Base-by-base conservation (phyloP, 495 filamentous ascomycete species). In the Aspergillus cavernicola region DNA sequence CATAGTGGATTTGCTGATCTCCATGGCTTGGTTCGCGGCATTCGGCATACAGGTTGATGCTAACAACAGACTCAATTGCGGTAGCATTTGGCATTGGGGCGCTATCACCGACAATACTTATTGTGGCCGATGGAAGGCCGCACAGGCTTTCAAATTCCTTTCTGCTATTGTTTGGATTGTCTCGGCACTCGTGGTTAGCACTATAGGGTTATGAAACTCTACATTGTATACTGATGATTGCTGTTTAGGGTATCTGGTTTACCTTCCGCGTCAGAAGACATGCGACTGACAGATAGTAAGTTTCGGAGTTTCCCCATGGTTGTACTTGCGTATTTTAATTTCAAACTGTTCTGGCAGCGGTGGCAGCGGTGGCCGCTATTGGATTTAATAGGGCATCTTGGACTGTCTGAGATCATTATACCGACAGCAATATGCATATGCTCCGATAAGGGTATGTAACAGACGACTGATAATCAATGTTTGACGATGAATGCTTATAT, bases 121-220 rank as follows among this genome's bases (percentile, higher is more conserved):
- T 8, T 89, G 85, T 60, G 65, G 74, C 31, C 73, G 80, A 49
- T 86, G 80, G 83, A 88, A 85, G 67, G 80, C 85, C 12, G 75
- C 77, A 31, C 75, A 85, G 56, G 85, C 84, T 1, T 87, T 88
- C 66, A 70, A 72, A 53, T 88, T 87, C 65, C 57, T 88, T 47
- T 81, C 80, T n/a, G 84, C 83, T 29, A 76, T 83, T 54, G 70
- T 80, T 62, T 88, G 84, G 84, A 78, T 87, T 24, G 79, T 73
- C 11, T 84, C 80, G 42, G 76, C 72, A 18, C 60, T 86, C 24
- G 50, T 86, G 46, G 73, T 76, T 56, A 26, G 72, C 72, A 44
- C 10, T 3, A 1, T 24, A 9, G 2, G 16, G 5, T 31, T 20
- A 46, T 5, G 24, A 31, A 10, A 11, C 24, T 4, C 35, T 48